Base-by-base conservation (phyloP, 1,284 basidiomycete genomes). In the Porogramme epimiltina region DNA sequence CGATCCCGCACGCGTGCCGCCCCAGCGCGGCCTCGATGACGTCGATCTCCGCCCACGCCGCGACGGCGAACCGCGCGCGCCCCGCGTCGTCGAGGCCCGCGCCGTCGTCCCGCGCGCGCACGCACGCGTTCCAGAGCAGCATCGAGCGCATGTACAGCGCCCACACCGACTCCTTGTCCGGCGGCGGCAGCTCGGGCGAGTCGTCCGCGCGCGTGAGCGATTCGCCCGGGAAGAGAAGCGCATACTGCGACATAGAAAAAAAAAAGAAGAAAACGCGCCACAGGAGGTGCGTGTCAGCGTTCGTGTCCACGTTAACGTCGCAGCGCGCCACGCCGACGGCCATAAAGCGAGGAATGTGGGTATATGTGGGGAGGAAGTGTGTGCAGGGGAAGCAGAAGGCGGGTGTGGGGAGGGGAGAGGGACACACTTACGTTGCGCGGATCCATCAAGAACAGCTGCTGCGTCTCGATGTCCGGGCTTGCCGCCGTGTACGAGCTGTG, bases 61-160 rank as follows among this genome's bases (percentile, higher is more conserved):
- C 73, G 45, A 84, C 70, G 11, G 82, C 85, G 62, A 87, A 89
- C 24, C 80, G 73, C 19, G 80, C 76, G 59, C 81, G 81, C 48
- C 82, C 76, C 4, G 65, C 62, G 37, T 82, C 78, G 31, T 71
- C 66, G 13, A 72, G 70, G 19, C 55, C 58, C 9, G 8, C 28
- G 2, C 56, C 42, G 48, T 79, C 74, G 42, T 71, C 70, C 20
- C 80, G 78, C 73, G 86, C 81, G 38, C 77, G 78, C 40, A 84
- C 71, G 61, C 88, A 90, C 28, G 77, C 77, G 64, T 87, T 81
- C 87, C 88, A 91, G 26, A 90, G 70, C 16, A 91, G 68, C 70
- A 85, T 83, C 4, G 78, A 75, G 40, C 87, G 81, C 59, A 84
- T 80, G 62, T 86, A 82, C 42, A 90, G 69, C 16, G 85, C 85